Percentiles rank a stretch among this genome's conserved stretches.
Conservation (phyloP, 352 stramenopile genomes). For the Phytophthora pluvialis region DNA sequence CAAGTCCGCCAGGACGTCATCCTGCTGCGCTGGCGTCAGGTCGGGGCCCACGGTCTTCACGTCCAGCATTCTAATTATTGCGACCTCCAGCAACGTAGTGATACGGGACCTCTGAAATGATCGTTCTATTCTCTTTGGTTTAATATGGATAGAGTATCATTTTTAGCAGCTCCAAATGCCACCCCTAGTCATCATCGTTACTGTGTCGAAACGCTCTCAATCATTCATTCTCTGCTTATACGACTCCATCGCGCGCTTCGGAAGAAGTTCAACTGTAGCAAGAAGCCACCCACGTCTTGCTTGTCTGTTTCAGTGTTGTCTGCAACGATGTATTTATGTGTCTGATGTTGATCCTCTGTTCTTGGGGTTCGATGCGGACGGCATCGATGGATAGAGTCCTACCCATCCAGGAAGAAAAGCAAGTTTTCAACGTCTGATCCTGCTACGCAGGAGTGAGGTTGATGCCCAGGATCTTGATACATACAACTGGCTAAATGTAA, state of each 20-base stretch:
- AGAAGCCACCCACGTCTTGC: no score
- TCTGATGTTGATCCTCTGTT: slow-evolving; percentile 16
- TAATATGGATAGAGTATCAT: not conserved
- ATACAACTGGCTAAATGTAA: not conserved
- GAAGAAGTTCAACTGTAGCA: no score
- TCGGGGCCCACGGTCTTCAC: slow-evolving; percentile 3
- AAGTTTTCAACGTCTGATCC: slow-evolving; percentile 9
- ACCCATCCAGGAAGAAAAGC: slow-evolving; percentile 22
- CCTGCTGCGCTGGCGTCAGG: slow-evolving; percentile 5
- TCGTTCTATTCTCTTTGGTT: not conserved
- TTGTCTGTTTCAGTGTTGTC: no score
- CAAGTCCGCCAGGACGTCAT: slow-evolving; percentile 11
- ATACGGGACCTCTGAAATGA: not conserved
- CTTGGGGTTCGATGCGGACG: slow-evolving; percentile 13
- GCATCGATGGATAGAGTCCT: slow-evolving; percentile 12
- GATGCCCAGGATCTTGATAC: not conserved
- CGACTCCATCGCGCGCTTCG: no score
- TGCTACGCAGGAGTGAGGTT: slow-evolving; percentile 7
- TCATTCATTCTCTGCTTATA: not conserved
- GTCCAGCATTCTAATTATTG: slow-evolving; percentile 6
- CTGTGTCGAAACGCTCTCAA: not conserved
- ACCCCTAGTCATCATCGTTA: no score
- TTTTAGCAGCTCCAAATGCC: no score
- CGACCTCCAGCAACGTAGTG: not conserved
- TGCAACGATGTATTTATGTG: not conserved